Evolutionary conservation across 495 filamentous ascomycete genomes (phyloP).

Genomic region (Podospora didyma): DNA sequence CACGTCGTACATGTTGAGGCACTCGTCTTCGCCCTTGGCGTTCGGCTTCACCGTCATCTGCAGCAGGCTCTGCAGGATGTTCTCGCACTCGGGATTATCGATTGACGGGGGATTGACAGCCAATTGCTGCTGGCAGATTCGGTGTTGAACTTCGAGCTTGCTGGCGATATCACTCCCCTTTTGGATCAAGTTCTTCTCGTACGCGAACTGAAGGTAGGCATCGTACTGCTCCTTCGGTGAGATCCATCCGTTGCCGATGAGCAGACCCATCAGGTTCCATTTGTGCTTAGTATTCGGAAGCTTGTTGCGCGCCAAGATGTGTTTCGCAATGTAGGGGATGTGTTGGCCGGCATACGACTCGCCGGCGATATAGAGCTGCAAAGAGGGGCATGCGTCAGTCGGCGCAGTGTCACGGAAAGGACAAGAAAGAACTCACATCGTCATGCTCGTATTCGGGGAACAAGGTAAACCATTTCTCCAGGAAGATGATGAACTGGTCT

Average conservation of each 20-base stretch:
- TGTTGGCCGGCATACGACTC: conserved; percentile 97
- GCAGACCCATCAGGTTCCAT: conserved; percentile 83
- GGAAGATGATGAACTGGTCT: conserved; percentile 76
- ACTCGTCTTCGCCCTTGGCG: conserved; percentile 47
- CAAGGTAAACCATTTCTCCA: conserved; percentile 83
- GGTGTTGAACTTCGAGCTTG: conserved; percentile 47
- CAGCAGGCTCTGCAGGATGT: conserved; percentile 66
- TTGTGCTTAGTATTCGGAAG: conserved; percentile 27
- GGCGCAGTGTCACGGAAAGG: conserved; percentile 2
- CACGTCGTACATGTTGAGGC: conserved; percentile 93
- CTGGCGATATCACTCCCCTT: conserved; percentile 60
- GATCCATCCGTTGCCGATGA: conserved; percentile 98
- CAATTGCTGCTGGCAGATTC: conserved; percentile 59
- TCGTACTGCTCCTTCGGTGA: conserved; percentile 85
- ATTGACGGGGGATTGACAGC: conserved; percentile 59
- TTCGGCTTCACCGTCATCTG: conserved; percentile 47
- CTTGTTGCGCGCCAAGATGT: conserved; percentile 81
- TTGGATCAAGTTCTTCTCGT: conserved; percentile 66
- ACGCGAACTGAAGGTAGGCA: conserved; percentile 77
- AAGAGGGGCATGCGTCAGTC: conserved; percentile 21
- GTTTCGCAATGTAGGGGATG: conserved; percentile 91
- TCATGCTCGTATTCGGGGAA: conserved; percentile 92
- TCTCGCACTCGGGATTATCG: conserved; percentile 67
- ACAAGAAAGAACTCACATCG: conserved; percentile 63
- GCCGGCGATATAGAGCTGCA: conserved; percentile 84